Percentiles rank a stretch among this genome's conserved stretches.
These are phyloP conservation scores for Rhizopogon roseolus DNA, from an alignment of 768 basidiomycete genomes.

Conservation along the genomic window DNA sequence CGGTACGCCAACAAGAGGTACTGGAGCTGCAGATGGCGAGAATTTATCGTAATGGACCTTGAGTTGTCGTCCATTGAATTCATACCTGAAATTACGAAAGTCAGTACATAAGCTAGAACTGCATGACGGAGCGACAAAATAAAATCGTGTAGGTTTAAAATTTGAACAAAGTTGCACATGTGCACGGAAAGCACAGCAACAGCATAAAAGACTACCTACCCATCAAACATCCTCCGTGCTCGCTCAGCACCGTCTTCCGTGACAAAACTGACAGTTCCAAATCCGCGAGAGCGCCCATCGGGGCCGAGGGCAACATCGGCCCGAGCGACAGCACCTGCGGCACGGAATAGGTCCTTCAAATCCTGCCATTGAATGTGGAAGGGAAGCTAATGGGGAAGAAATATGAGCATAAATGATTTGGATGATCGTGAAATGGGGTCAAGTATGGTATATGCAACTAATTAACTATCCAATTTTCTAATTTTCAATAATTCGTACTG, in stretches of 20 bases:
- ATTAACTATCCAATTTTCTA: background rate
- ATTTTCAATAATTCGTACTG: background rate
- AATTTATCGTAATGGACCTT: slow-evolving; percentile 94
- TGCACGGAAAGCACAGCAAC: background rate
- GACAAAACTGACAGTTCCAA: slow-evolving; percentile 87
- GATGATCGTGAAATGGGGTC: background rate
- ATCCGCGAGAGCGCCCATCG: slow-evolving; percentile 87
- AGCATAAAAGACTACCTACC: slow-evolving; percentile 45
- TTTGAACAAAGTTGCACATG: too few species aligned
- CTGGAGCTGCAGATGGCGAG: slow-evolving; percentile 33
- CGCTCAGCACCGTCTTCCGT: slow-evolving; percentile 79
- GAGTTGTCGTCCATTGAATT: slow-evolving; percentile 80
- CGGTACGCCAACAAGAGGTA: slow-evolving; percentile 18
- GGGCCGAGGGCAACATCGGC: slow-evolving; percentile 88
- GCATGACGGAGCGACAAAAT: background rate
- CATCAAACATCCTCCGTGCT: slow-evolving; percentile 86
- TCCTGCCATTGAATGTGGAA: slow-evolving; percentile 99
- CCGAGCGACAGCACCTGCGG: slow-evolving; percentile 84
- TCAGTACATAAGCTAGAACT: slow-evolving; percentile 4
- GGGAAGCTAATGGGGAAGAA: slow-evolving; percentile 52
- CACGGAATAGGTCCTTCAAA: slow-evolving; percentile 91
- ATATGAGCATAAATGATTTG: background rate
- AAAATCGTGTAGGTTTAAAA: too few species aligned
- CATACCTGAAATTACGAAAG: slow-evolving; percentile 49
- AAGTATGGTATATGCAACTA: background rate